phyloP scores from a whole-genome alignment of 1,284 basidiomycete species.

The Xerocomus tenax region DNA sequence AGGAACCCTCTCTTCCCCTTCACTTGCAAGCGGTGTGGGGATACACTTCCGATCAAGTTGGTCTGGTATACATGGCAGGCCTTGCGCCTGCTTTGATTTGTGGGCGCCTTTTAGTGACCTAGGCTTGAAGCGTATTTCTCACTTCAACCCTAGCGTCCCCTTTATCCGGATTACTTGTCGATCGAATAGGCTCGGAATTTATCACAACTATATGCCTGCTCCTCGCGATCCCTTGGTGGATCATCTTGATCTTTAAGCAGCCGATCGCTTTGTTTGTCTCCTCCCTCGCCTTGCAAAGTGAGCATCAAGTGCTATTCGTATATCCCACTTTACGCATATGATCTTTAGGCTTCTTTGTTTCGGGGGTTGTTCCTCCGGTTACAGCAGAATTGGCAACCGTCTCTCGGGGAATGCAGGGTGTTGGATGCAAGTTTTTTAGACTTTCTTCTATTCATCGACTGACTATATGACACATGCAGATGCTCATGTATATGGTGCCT shows the following conservation, averaged over 20 bases:
- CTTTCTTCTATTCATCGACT: conserved; percentile 6
- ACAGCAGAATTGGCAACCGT: conserved; percentile 58
- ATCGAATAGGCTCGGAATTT: conserved; percentile 55
- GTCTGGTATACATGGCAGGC: conserved; percentile 64
- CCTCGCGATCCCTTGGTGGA: conserved; percentile 60
- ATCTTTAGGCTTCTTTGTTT: conserved; percentile 48
- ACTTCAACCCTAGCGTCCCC: conserved; percentile 42
- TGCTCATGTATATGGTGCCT: conserved; percentile 56
- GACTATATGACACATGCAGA: conserved; percentile 31
- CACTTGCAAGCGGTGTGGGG: conserved; percentile 54
- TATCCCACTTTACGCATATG: conserved; percentile 1
- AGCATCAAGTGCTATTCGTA: conserved; percentile 16
- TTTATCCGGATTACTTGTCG: conserved; percentile 52
- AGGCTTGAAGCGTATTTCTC: neutral
- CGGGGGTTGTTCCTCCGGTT: conserved; percentile 50
- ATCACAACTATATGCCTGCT: conserved; percentile 45
- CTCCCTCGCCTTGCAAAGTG: conserved; percentile 52
- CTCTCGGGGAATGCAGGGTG: conserved; percentile 45
- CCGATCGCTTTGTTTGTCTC: conserved; percentile 55
- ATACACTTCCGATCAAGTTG: conserved; percentile 55
- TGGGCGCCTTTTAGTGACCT: conserved; percentile 28
- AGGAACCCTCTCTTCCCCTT: conserved; percentile 62
- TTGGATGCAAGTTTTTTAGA: conserved; percentile 51
- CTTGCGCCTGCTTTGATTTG: conserved; percentile 61
- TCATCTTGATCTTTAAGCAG: conserved; percentile 45